Evolutionary conservation across 2,329 filamentous ascomycete species (phyloP).

Genomic region (Cercospora sp.): DNA sequence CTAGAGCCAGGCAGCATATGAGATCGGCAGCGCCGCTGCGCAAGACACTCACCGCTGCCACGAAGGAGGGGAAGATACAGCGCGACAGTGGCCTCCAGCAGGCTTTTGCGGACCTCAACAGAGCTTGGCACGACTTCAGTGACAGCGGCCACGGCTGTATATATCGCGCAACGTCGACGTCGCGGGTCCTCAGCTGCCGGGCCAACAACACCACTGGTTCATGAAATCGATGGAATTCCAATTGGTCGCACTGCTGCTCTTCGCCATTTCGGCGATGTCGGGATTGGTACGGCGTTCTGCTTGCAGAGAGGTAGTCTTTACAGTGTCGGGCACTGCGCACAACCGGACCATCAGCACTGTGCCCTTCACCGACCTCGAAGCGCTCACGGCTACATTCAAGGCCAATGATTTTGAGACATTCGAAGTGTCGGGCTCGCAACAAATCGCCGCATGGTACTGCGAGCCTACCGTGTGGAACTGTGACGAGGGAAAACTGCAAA

Average conservation of each 20-base stretch:
- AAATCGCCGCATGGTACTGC: conserved; percentile 20
- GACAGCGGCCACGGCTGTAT: not conserved
- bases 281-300: not conserved
- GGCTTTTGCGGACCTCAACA: not conserved
- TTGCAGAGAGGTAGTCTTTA: conserved; percentile 18
- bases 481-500: conserved; percentile 14
- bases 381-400: conserved; percentile 6
- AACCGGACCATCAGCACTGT: conserved; percentile 18
- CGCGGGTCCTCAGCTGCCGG: not conserved
- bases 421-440: conserved; percentile 13
- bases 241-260: not conserved
- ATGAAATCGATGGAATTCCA: not conserved
- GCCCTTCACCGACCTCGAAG: conserved; percentile 9
- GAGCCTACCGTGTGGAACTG: not conserved
- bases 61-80: not conserved
- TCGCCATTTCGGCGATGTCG: not conserved
- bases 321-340: conserved; percentile 14
- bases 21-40: not conserved
- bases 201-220: not conserved
- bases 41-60: not conserved
- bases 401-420: conserved; percentile 7
- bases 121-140: not conserved
- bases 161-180: not conserved
- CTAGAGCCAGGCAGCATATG: not conserved
- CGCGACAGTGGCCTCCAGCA: not conserved